Percentiles rank a stretch among this genome's conserved stretches.
phyloP scores from a whole-genome alignment of 331 rosid genomes.

The Rosa hybrid region DNA sequence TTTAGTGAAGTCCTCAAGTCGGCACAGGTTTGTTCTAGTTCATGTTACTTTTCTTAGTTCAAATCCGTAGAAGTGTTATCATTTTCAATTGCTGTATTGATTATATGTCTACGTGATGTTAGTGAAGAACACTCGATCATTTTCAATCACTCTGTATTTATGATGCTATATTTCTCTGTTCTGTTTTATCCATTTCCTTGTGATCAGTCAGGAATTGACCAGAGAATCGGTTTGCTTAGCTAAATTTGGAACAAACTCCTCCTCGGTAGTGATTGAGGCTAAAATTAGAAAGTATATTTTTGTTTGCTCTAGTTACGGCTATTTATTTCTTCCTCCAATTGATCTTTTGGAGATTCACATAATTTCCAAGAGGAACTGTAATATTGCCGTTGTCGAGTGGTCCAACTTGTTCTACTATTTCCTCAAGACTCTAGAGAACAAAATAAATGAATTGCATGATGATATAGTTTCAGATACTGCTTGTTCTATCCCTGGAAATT shows the following conservation, averaged over 20 bases:
- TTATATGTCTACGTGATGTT: neutral
- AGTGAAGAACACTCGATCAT: neutral
- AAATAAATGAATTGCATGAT: neutral
- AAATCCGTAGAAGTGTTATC: neutral
- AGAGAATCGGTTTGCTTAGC: neutral
- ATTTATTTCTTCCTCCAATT: neutral
- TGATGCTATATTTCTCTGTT: neutral
- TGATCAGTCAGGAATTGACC: neutral
- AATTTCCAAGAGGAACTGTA: neutral
- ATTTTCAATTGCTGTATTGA: neutral
- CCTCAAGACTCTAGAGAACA: neutral
- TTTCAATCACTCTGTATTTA: neutral
- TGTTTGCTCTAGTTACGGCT: neutral
- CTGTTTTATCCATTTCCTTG: neutral
- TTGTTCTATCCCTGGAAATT: neutral
- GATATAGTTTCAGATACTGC: too few relatives aligned
- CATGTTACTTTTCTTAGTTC: neutral
- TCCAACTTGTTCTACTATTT: neutral
- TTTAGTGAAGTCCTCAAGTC: conserved; percentile 72
- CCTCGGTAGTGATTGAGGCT: neutral
- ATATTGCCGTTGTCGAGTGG: neutral
- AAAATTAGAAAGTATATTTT: neutral
- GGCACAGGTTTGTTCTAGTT: conserved; percentile 53
- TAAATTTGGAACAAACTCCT: neutral
- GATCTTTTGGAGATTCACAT: neutral